Evolutionary conservation across 768 basidiomycete genomes (phyloP).

Genomic region (Kwoniella heveanensis): DNA sequence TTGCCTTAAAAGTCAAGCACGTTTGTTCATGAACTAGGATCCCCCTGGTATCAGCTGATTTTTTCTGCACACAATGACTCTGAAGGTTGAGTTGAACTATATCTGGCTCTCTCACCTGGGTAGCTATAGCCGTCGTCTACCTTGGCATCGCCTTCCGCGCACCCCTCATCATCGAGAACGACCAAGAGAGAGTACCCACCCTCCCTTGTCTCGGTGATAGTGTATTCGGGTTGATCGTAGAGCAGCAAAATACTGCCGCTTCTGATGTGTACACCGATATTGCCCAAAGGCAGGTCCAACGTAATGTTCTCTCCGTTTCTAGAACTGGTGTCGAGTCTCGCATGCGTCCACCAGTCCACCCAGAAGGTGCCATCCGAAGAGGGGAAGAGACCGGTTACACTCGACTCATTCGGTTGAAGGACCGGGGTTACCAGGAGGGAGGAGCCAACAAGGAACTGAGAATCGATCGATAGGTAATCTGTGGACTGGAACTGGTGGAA

Average conservation of each 20-base stretch:
- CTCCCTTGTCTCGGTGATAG: conserved; percentile 66
- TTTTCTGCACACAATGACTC: too few species aligned
- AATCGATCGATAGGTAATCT: conserved; percentile 55
- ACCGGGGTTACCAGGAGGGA: conserved; percentile 78
- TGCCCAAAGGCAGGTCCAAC: conserved; percentile 62
- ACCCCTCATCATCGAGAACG: conserved; percentile 60
- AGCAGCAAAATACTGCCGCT: conserved; percentile 68
- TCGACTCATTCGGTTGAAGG: conserved; percentile 67
- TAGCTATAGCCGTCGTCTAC: conserved; percentile 70
- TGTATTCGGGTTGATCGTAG: conserved; percentile 68
- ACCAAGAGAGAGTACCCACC: conserved; percentile 68
- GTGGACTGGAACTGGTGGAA: conserved; percentile 78
- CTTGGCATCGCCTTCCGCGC: conserved; percentile 66
- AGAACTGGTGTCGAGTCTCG: conserved; percentile 58
- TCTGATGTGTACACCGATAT: conserved; percentile 77
- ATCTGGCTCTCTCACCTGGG: conserved; percentile 61
- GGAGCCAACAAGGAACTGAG: conserved; percentile 71
- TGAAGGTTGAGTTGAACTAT: not conserved
- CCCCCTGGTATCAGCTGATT: conserved; percentile 1
- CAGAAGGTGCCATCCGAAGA: conserved; percentile 30
- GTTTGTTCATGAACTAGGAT: conserved; percentile 39
- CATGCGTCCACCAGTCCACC: conserved; percentile 49
- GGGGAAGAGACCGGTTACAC: conserved; percentile 63
- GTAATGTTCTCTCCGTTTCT: conserved; percentile 12
- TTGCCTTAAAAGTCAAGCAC: conserved; percentile 60